Evolutionary conservation across 768 basidiomycete genomes (phyloP).

Genomic region (Mycena crocata): DNA sequence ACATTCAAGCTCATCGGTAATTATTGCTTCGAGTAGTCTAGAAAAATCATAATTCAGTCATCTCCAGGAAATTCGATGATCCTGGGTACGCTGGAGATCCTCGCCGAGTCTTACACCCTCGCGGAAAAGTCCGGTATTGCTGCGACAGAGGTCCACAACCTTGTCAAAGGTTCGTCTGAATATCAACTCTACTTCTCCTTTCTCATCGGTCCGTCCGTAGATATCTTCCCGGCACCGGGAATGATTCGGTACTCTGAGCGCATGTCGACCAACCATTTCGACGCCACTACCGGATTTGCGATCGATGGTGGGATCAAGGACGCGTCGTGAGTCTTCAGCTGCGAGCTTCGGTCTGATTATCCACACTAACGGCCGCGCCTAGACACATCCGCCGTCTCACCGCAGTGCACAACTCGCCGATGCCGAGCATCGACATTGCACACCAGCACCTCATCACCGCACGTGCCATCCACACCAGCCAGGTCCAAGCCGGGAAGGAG

Average conservation of each 20-base stretch:
- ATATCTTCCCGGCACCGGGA: slow-evolving; percentile 76
- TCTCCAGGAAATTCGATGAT: slow-evolving; percentile 74
- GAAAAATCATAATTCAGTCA: neutral
- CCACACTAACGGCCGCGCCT: neutral
- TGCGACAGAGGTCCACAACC: slow-evolving; percentile 62
- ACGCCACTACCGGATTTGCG: slow-evolving; percentile 78
- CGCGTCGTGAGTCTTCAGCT: slow-evolving; percentile 62
- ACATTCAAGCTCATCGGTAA: slow-evolving; percentile 69
- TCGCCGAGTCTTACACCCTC: slow-evolving; percentile 87
- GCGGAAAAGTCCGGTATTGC: slow-evolving; percentile 88
- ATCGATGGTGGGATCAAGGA: slow-evolving; percentile 93
- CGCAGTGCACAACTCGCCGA: slow-evolving; percentile 71
- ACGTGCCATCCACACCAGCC: slow-evolving; percentile 71
- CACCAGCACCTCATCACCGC: slow-evolving; percentile 85
- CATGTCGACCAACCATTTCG: slow-evolving; percentile 81
- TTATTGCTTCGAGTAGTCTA: neutral
- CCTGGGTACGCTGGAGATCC: slow-evolving; percentile 79
- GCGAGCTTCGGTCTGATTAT: neutral
- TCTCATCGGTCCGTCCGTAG: slow-evolving; percentile 43
- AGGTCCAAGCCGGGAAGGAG: slow-evolving; percentile 57
- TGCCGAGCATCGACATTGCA: slow-evolving; percentile 79
- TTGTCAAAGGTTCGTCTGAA: slow-evolving; percentile 66
- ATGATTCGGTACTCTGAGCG: slow-evolving; percentile 70
- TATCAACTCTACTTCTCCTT: neutral
- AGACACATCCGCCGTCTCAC: slow-evolving; percentile 80